Evolutionary conservation across 2,329 filamentous ascomycete species (phyloP), one percentile per base, ranked within the genome.

Genomic region (Curvularia hawaiiensis): DNA sequence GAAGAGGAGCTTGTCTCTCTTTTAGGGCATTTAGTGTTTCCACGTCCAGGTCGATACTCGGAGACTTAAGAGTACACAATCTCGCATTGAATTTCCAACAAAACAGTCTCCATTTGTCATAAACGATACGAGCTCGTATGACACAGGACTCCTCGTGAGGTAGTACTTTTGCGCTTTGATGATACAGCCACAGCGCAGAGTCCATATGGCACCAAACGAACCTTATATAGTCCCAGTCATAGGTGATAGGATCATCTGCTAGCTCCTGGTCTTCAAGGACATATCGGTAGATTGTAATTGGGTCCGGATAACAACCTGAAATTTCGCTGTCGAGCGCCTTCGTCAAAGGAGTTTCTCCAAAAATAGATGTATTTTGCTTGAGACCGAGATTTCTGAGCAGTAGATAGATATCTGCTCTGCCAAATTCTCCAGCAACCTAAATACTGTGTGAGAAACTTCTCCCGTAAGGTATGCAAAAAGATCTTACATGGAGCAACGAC

Each of bases 401-500:
- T 14, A 18, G 9, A 50, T 39, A 50, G 0, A 50, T 50, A 40
- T 50, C 47, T 26, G 33, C 47, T 20, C 33, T 50, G 2, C 11
- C 3, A 5, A 4, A 39, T 3, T 0, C 1, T 18, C 33, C 47
- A 12, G 47, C 22, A 18, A 18, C 1, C 47, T 50, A 20, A 3
- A 8, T 6, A 3, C 14, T 12, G 12, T 12, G 3, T 50, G 3
- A 50, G 33, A 18, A 39, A 12, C 4, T 9, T 8, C 2, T 14
- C 30, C 33, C 10, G 12, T 22, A 16, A 26, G 22, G n/a, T 14
- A 24, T 26, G 9, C 20, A 50, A 0, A 7, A 30, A 20, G 31
- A 12, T 5, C 24, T 40, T 50, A 50, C 47, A 40, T 50, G 47
- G 16, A 50, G 47, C 35, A 50, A 40, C 9, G 33, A 50, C 1